Evolutionary conservation across 2,329 filamentous ascomycete genomes (phyloP).

Genomic region (Pyrenophora teres): DNA sequence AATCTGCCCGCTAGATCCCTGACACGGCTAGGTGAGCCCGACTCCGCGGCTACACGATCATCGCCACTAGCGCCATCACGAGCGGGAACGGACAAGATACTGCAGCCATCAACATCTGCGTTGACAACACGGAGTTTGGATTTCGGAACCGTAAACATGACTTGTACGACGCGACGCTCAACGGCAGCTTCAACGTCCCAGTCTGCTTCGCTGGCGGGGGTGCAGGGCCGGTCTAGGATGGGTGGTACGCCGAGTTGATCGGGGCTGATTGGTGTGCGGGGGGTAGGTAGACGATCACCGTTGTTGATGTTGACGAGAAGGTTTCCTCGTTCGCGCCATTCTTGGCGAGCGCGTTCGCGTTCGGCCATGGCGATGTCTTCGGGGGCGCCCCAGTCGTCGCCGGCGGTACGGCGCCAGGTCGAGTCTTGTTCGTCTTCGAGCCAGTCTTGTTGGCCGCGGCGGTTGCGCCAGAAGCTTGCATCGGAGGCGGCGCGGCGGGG

Average conservation of each 20-base stretch:
- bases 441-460: constrained; percentile 52
- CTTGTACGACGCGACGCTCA: constrained; percentile 54
- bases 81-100: constrained; percentile 31
- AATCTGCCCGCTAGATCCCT: constrained; percentile 39
- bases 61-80: constrained; percentile 5
- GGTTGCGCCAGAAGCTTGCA: constrained; percentile 49
- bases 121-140: constrained; percentile 90
- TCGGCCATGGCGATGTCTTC: constrained; percentile 41
- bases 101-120: constrained; percentile 39
- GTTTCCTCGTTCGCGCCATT: constrained; percentile 38
- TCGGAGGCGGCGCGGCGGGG: constrained; percentile 53
- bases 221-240: constrained; percentile 28
- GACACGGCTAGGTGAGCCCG: constrained; percentile 28
- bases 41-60: neutral
- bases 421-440: constrained; percentile 42
- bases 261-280: constrained; percentile 32
- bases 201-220: constrained; percentile 50
- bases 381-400: constrained; percentile 43
- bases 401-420: constrained; percentile 41
- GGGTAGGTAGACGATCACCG: constrained; percentile 34
- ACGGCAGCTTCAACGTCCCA: constrained; percentile 58
- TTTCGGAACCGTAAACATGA: constrained; percentile 91
- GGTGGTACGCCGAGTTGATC: constrained; percentile 28
- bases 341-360: constrained; percentile 37
- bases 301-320: constrained; percentile 37